Evolutionary conservation across 192 early-diverging fungal species (phyloP).

Genomic region (Phycomyces nitens): DNA sequence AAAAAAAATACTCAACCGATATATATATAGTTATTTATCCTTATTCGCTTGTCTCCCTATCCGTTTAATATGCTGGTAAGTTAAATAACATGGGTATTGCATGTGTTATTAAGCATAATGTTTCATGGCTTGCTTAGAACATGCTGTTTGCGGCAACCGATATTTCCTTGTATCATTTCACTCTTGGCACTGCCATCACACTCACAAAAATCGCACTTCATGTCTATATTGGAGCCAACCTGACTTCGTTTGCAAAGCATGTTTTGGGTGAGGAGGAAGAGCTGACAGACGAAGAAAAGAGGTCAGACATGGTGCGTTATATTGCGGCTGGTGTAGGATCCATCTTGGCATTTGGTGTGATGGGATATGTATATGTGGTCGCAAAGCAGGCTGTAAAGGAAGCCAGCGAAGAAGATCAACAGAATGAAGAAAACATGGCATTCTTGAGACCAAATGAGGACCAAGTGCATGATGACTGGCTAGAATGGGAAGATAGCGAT

Average conservation of each 20-base stretch:
- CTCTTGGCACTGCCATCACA: slow-evolving; percentile 51
- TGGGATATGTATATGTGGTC: slow-evolving; percentile 46
- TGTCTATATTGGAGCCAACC: slow-evolving; percentile 58
- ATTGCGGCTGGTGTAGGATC: slow-evolving; percentile 21
- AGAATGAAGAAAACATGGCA: slow-evolving; percentile 16
- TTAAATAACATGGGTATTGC: neutral
- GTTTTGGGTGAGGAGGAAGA: slow-evolving; percentile 32
- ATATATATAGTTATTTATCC: slow-evolving; percentile 59
- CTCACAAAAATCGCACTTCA: slow-evolving; percentile 55
- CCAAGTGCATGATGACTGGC: neutral
- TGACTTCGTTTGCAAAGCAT: slow-evolving; percentile 45
- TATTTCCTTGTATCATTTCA: slow-evolving; percentile 43
- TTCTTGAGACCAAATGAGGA: slow-evolving; percentile 20
- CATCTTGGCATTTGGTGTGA: slow-evolving; percentile 42
- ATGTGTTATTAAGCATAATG: too few species aligned
- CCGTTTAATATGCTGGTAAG: slow-evolving; percentile 59
- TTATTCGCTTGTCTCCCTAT: slow-evolving; percentile 72
- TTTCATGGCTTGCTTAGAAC: slow-evolving; percentile 38
- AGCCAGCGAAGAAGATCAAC: slow-evolving; percentile 18
- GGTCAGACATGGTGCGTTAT: slow-evolving; percentile 25
- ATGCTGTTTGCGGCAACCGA: slow-evolving; percentile 52
- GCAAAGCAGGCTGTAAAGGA: slow-evolving; percentile 44
- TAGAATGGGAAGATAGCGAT: neutral
- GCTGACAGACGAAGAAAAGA: slow-evolving; percentile 5
- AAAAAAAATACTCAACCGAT: neutral